Percentiles rank a stretch among this genome's conserved stretches.
These are phyloP conservation scores for Lenwebbia sp. DNA, from an alignment of 345 rosid species.

Conservation along the genomic window DNA sequence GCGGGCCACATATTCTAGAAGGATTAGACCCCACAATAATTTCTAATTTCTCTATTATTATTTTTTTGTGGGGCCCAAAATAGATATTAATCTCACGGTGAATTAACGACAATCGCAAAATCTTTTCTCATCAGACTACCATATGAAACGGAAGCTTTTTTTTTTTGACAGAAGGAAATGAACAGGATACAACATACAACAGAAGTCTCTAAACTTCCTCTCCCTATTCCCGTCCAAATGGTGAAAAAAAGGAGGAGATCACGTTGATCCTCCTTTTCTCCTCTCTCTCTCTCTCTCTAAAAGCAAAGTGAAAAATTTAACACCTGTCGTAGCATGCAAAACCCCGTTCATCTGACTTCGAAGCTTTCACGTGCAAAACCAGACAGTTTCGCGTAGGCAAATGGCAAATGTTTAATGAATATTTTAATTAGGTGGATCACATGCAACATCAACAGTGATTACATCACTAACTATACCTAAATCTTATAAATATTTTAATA, in stretches of 20 bases:
- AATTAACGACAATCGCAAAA: too few species aligned
- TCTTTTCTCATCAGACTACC: neutral
- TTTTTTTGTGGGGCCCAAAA: too few species aligned
- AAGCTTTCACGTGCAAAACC: neutral
- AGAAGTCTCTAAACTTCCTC: neutral
- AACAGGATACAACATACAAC: neutral
- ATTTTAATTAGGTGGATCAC: neutral
- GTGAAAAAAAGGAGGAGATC: neutral
- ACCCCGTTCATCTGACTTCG: neutral
- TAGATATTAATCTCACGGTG: too few species aligned
- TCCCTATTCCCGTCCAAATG: neutral
- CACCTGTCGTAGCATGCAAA: neutral
- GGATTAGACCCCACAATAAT: too few species aligned
- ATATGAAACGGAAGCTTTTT: neutral
- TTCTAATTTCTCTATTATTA: too few species aligned
- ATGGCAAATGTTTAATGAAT: neutral
- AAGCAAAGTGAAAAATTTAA: neutral
- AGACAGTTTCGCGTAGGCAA: neutral
- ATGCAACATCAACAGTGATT: neutral
- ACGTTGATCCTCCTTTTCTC: neutral
- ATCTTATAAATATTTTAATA: neutral
- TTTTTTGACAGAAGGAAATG: neutral
- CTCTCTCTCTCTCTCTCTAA: neutral
- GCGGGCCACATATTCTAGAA: too few species aligned
- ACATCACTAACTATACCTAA: neutral